A percentile compares a stretch with the other conserved stretches of the same genome.
phyloP scores from a whole-genome alignment of 2,329 filamentous ascomycete genomes.

The Tolypocladium tundrense region DNA sequence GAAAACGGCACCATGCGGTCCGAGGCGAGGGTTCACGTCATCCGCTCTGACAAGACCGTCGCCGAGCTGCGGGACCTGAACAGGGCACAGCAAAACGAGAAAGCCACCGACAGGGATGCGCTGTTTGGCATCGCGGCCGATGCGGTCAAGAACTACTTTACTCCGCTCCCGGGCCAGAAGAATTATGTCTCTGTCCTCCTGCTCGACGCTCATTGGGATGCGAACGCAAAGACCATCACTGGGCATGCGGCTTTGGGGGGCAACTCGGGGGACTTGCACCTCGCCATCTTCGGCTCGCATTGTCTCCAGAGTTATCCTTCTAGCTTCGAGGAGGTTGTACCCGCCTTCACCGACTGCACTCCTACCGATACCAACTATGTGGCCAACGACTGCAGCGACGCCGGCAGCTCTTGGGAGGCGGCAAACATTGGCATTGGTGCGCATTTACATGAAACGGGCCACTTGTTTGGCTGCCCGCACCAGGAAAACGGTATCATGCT shows the following conservation, averaged over 20 bases:
- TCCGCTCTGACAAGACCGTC: constrained; percentile 74
- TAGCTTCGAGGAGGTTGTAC: constrained; percentile 79
- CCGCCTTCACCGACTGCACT: constrained; percentile 84
- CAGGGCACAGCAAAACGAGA: constrained; percentile 64
- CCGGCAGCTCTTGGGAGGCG: constrained; percentile 90
- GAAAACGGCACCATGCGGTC: constrained; percentile 68
- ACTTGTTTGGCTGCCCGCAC: constrained; percentile 81
- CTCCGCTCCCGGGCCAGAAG: constrained; percentile 63
- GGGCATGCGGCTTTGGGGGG: constrained; percentile 82
- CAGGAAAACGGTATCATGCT: constrained; percentile 90
- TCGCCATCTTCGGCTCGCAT: constrained; percentile 90
- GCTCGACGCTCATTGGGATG: constrained; percentile 85
- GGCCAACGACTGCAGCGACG: constrained; percentile 78
- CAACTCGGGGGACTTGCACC: constrained; percentile 57
- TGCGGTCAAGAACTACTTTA: constrained; percentile 70
- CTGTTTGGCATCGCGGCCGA: constrained; percentile 69
- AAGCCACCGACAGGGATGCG: constrained; percentile 59
- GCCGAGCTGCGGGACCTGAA: constrained; percentile 73
- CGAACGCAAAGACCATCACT: constrained; percentile 54
- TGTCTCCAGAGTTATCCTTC: constrained; percentile 84
- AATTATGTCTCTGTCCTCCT: constrained; percentile 82
- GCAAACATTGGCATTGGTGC: constrained; percentile 89
- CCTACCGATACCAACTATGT: constrained; percentile 71
- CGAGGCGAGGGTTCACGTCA: constrained; percentile 81
- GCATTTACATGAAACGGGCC: constrained; percentile 83